Base-by-base conservation (phyloP, 2,329 filamentous ascomycete species). In the Fusarium vanettenii region DNA sequence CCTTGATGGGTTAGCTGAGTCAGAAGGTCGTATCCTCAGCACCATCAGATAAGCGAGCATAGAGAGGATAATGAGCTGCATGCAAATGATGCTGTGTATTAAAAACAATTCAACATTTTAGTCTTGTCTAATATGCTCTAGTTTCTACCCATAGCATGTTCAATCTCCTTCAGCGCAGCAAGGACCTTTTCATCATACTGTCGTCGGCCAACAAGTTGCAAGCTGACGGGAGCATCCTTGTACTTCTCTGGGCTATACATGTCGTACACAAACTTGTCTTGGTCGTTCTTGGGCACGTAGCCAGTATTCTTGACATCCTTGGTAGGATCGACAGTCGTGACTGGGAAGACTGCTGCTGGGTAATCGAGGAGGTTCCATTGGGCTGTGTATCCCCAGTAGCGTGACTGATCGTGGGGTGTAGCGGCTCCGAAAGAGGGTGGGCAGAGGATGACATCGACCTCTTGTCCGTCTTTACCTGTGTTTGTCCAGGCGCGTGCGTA, bases 291-390 rank as follows among this genome's bases (percentile, higher is more conserved):
- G 1, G 80, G 80, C 10, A 75, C 66, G 25, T 81, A 81, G 2
- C 35, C 18, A 2, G 56, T 9, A 13, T 81, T 72, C 60, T 77
- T 78, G 14, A 45, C 33, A n/a, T 82, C 80, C 50, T 76, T 78
- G 10, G 59, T 18, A 0, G 78, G 75, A 33, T 80, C 76, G 3
- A 81, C 80, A 2, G 70, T 79, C 5, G 80, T 81, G 1, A 88
- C 89, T 0, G 92, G 92, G 77, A 94, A 92, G 0, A 90, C 86
- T 3, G 89, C 80, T 11, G 86, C 87, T 0, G 92, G 90, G 79
- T 92, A 93, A 79, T 94, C 91, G 2, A 94, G 86, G 48, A 93
- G 76, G 78, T 94, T 94, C 91, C 91, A 94, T 70, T 91, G 88
- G 0, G 87, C 84, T 0, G 91, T 92, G 74, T 94, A 94, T 2